These are phyloP conservation scores for Penicillium italicum DNA, from an alignment of 2,329 filamentous ascomycete genomes.

Conservation along the genomic window DNA sequence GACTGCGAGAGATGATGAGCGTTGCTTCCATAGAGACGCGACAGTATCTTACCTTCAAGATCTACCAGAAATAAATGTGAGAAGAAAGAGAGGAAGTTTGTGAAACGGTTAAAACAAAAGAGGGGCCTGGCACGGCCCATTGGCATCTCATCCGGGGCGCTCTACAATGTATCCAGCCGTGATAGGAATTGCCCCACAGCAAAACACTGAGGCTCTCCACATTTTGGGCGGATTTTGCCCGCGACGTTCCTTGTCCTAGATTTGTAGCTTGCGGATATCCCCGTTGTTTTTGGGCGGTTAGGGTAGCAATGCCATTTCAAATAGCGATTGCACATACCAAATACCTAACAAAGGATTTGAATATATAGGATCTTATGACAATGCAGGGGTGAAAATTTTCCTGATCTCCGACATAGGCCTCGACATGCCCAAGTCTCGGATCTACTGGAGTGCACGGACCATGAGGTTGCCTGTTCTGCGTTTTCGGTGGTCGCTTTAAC, in stretches of 20 bases:
- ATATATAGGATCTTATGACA: no score
- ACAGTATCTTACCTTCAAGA: not conserved
- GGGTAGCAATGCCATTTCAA: no score
- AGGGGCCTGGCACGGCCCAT: conserved; percentile 15
- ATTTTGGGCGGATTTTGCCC: conserved; percentile 1
- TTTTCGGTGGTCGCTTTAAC: not conserved
- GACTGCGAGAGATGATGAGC: not conserved
- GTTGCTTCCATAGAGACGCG: not conserved
- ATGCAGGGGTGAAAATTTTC: no score
- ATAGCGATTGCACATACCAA: no score
- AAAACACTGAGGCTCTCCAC: conserved; percentile 19
- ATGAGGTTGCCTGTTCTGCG: not conserved
- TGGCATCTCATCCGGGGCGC: conserved; percentile 4
- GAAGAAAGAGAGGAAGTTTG: conserved; percentile 1
- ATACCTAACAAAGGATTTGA: no score
- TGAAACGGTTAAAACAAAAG: conserved; percentile 7
- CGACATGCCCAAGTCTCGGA: not conserved
- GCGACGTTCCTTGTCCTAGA: not conserved
- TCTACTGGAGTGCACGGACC: not conserved
- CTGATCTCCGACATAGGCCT: no score
- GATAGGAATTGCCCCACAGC: conserved; percentile 9
- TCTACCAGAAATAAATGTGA: not conserved
- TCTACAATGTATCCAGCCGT: not conserved
- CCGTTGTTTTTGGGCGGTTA: not conserved
- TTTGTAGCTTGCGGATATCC: conserved; percentile 1